Conservation (phyloP, 441 rosid genomes). For the Biscutella laevigata region DNA sequence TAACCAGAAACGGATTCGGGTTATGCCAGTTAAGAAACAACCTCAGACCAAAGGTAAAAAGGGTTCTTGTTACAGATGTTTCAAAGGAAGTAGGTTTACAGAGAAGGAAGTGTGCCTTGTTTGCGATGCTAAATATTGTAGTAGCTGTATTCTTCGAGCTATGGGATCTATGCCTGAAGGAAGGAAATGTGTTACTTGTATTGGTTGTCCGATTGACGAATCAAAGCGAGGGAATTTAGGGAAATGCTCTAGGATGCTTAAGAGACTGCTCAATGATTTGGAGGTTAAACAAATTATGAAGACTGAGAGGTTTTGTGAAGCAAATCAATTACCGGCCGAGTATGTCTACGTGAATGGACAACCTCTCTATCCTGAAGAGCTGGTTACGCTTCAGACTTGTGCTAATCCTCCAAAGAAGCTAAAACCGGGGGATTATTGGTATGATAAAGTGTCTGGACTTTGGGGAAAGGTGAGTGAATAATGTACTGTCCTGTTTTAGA, state of each 20-base stretch:
- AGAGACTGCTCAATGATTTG: conserved; percentile 62
- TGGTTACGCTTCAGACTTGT: conserved; percentile 64
- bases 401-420: conserved; percentile 80
- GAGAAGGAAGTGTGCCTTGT: conserved; percentile 91
- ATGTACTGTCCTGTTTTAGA: conserved; percentile 20
- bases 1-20: conserved; percentile 35
- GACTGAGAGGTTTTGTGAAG: conserved; percentile 70
- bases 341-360: conserved; percentile 62
- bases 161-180: conserved; percentile 99
- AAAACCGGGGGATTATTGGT: conserved; percentile 90
- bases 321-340: conserved; percentile 83
- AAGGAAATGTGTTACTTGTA: conserved; percentile 85
- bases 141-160: conserved; percentile 79
- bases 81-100: conserved; percentile 69
- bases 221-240: conserved; percentile 63
- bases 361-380: conserved; percentile 56
- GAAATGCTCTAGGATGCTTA: conserved; percentile 78
- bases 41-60: conserved; percentile 59
- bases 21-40: conserved; percentile 38
- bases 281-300: conserved; percentile 81
- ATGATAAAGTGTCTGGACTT: conserved; percentile 84
- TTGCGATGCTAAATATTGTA: conserved; percentile 81
- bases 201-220: conserved; percentile 77
- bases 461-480: conserved; percentile 98
- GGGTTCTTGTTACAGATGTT: conserved; percentile 75